Evolutionary conservation across 805 yeast species (phyloP), one percentile per base, ranked within the genome.

Genomic region (Candida morakotiae): DNA sequence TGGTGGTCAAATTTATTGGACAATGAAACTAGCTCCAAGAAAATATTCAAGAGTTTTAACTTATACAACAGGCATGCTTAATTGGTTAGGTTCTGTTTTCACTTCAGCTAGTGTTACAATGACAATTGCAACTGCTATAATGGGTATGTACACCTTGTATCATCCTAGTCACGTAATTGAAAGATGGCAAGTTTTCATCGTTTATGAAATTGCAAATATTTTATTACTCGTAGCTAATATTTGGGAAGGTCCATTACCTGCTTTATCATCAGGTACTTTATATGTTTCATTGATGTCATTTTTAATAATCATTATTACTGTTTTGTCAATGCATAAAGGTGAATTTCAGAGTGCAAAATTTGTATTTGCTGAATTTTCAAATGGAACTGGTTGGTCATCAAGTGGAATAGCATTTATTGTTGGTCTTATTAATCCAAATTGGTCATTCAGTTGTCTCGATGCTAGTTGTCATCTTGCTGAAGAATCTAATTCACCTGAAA

Each of bases 1-100:
- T 17, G 71, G 71, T 2, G 71, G 70, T 40, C 72, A 64, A 49
- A 64, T 64, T 42, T 63, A 58, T 35, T 66, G 71, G 71, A 56
- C 70, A 6, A 48, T 65, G 25, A 62, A 55, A 4, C 51, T 66
- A 39, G 62, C 70, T n/a, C 71, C 71, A 2, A 49, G 55, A 34
- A 62, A 56, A 42, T 53, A 63, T 49, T 55, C 67, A 9, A 44
- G 60, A 9, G 61, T 66, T 38, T 53, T 56, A 44, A 66, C 69
- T 6, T 66, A 62, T 46, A 45, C 61, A 36, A 62, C 68, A 41
- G 72, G 71, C 4, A 51, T 63, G 3, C 52, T 66, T 38, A 62
- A 65, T 1, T 66, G 68, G 67, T 65, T 63, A 10, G 71, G 72
- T 18, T 52, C 70, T 7, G 43, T 66, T 33, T 66, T 66, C 52